Evolutionary conservation across 2,329 filamentous ascomycete species (phyloP).

Genomic region (Aspergillus transmontanensis): DNA sequence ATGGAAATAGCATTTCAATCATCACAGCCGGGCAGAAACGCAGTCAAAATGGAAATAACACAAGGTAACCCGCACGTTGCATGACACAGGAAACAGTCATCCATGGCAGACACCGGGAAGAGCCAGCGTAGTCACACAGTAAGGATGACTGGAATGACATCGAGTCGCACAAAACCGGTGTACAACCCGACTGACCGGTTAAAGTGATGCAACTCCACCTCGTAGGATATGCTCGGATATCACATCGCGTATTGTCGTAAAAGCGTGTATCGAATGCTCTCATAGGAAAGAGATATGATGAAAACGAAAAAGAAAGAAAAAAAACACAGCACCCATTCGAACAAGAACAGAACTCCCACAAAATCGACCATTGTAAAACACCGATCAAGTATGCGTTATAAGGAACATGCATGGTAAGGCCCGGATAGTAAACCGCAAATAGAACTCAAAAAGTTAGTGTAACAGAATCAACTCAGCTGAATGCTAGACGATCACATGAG

Average conservation of each 20-base stretch:
- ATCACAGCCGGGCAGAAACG: not conserved
- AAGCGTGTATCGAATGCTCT: constrained; percentile 2
- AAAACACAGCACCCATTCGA: not conserved
- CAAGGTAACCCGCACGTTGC: not conserved
- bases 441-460: constrained; percentile 7
- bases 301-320: not conserved
- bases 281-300: not conserved
- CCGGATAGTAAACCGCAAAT: constrained; percentile 4
- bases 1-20: not conserved
- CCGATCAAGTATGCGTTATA: not conserved
- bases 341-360: not conserved
- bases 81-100: not conserved
- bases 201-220: constrained; percentile 12
- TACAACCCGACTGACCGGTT: constrained; percentile 5
- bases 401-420: constrained; percentile 1
- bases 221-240: constrained; percentile 7
- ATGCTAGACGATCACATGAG: constrained; percentile 9
- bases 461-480: constrained; percentile 5
- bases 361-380: not conserved
- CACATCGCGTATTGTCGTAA: not conserved
- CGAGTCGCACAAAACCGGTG: constrained; percentile 11
- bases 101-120: not conserved
- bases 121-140: not conserved
- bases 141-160: constrained; percentile 1
- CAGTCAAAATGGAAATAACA: not conserved